phyloP scores from a whole-genome alignment of 805 yeast species.

The Ogataea paraovalis region DNA sequence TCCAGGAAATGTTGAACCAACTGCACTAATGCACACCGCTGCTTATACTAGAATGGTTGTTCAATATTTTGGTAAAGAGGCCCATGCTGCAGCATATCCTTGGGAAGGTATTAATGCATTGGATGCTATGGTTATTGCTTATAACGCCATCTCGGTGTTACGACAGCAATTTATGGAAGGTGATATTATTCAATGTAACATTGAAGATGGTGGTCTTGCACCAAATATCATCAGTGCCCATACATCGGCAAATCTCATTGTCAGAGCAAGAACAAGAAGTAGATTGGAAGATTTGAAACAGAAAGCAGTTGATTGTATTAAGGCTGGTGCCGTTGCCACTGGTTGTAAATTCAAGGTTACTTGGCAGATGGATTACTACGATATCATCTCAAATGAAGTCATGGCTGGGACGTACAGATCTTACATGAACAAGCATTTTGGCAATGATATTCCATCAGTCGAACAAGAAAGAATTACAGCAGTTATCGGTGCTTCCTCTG shows the following conservation, averaged over 20 bases:
- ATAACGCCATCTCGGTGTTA: slow-evolving; percentile 24
- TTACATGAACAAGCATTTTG: slow-evolving; percentile 14
- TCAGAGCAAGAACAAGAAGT: slow-evolving; percentile 17
- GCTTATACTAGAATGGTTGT: slow-evolving; percentile 14
- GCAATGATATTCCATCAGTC: slow-evolving; percentile 6
- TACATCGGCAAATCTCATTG: slow-evolving; percentile 14
- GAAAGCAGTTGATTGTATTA: slow-evolving; percentile 29
- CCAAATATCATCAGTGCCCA: slow-evolving; percentile 26
- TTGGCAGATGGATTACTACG: slow-evolving; percentile 27
- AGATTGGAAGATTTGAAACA: slow-evolving; percentile 16
- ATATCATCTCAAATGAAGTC: slow-evolving; percentile 19
- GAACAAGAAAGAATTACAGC: slow-evolving; percentile 12
- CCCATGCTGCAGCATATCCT: slow-evolving; percentile 29
- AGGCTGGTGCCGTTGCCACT: slow-evolving; percentile 27
- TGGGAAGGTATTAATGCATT: slow-evolving; percentile 30
- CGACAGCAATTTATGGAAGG: slow-evolving; percentile 27
- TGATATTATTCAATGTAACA: slow-evolving; percentile 23
- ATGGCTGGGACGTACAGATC: slow-evolving; percentile 16
- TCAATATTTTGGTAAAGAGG: slow-evolving; percentile 25
- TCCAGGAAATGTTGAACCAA: slow-evolving; percentile 15
- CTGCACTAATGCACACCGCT: slow-evolving; percentile 17
- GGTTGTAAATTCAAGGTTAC: slow-evolving; percentile 32
- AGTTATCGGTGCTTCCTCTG: slow-evolving; percentile 20
- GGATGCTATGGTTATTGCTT: slow-evolving; percentile 26
- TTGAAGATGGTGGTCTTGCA: slow-evolving; percentile 23